A percentile compares a stretch with the other conserved stretches of the same genome.
phyloP scores from a whole-genome alignment of 2,329 filamentous ascomycete species.

The Stagonosporopsis tanaceti region DNA sequence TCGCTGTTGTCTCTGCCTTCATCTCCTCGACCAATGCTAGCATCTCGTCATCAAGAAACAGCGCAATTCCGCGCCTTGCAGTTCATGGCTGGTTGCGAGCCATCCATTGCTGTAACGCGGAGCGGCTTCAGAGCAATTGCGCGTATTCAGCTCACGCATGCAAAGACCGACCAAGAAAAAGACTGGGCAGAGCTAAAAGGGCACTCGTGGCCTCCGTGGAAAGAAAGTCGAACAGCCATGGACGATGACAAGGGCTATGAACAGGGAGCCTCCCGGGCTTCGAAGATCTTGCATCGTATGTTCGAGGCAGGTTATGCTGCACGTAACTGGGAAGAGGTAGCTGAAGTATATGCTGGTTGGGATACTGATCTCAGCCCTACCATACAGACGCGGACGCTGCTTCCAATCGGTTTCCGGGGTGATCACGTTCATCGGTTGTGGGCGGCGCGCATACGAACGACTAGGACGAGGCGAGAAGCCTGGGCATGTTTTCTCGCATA shows the following conservation, averaged over 20 bases:
- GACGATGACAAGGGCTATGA: constrained; percentile 65
- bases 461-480: constrained; percentile 68
- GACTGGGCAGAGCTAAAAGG: constrained; percentile 68
- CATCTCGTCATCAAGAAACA: constrained; percentile 59
- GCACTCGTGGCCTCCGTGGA: constrained; percentile 71
- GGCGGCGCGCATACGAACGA: constrained; percentile 66
- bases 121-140: constrained; percentile 65
- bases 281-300: constrained; percentile 64
- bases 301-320: constrained; percentile 65
- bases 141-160: constrained; percentile 64
- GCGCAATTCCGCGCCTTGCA: constrained; percentile 65
- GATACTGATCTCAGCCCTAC: constrained; percentile 69
- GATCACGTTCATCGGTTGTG: constrained; percentile 47
- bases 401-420: constrained; percentile 31
- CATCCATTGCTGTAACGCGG: constrained; percentile 63
- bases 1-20: constrained; percentile 59
- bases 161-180: constrained; percentile 63
- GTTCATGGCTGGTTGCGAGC: constrained; percentile 64
- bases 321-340: constrained; percentile 61
- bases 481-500: constrained; percentile 70
- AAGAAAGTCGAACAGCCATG: constrained; percentile 67
- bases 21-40: constrained; percentile 58
- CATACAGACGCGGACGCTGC: constrained; percentile 64
- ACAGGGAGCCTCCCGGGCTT: constrained; percentile 65
- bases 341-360: constrained; percentile 66